Percentiles rank a stretch among this genome's conserved stretches.
Evolutionary conservation across 2,329 filamentous ascomycete species (phyloP).

Genomic region (Aspergillus sp.): DNA sequence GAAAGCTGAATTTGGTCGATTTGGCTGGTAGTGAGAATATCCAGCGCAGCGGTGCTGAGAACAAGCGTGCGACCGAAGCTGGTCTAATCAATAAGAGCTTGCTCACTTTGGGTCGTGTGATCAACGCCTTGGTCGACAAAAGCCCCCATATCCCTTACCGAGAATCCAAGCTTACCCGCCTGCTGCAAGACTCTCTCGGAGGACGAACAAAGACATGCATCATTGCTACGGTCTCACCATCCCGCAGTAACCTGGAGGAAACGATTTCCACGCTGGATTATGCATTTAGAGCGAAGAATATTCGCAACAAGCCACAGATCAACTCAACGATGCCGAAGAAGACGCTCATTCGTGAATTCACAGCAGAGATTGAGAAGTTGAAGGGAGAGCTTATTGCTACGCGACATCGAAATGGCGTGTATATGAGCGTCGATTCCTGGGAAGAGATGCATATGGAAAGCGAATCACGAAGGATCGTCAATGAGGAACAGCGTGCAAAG

Average conservation of each 20-base stretch:
- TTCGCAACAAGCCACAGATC: constrained; percentile 94
- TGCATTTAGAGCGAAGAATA: constrained; percentile 96
- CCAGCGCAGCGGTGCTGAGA: constrained; percentile 92
- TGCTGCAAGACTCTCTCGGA: constrained; percentile 94
- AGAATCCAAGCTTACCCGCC: constrained; percentile 92
- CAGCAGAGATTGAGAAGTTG: constrained; percentile 87
- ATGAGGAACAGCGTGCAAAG: constrained; percentile 87
- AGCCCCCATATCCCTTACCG: constrained; percentile 86
- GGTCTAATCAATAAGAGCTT: constrained; percentile 98
- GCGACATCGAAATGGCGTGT: constrained; percentile 90
- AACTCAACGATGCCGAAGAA: constrained; percentile 94
- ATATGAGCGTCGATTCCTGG: constrained; percentile 83
- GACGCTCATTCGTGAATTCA: constrained; percentile 86
- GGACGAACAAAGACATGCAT: constrained; percentile 98
- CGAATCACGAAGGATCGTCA: constrained; percentile 86
- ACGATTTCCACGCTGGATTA: constrained; percentile 98
- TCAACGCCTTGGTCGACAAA: constrained; percentile 93
- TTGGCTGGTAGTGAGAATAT: constrained; percentile 97
- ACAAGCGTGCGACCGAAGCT: constrained; percentile 93
- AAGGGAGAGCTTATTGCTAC: constrained; percentile 93
- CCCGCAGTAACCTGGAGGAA: constrained; percentile 93
- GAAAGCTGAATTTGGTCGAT: constrained; percentile 95
- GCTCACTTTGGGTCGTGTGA: constrained; percentile 90
- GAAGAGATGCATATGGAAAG: constrained; percentile 90
- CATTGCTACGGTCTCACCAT: constrained; percentile 92